Evolutionary conservation across 2,329 filamentous ascomycete genomes (phyloP), one percentile per base, ranked within the genome.

Genomic region (Fusarium nematophilum): DNA sequence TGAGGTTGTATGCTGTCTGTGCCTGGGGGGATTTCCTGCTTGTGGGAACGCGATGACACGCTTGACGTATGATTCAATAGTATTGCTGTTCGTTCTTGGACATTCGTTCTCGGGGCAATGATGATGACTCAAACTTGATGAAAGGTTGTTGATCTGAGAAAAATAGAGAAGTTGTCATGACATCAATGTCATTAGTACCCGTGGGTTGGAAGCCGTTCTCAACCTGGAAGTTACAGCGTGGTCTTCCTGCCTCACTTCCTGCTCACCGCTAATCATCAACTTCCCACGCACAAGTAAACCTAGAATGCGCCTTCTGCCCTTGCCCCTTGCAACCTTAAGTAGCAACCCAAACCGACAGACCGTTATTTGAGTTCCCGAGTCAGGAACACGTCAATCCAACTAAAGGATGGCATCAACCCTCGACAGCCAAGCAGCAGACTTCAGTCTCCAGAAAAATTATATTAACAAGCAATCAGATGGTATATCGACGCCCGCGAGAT

Each of bases 381-480:
- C n/a, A n/a, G n/a, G n/a, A n/a, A n/a, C n/a, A n/a, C n/a, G n/a
- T n/a, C n/a, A n/a, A n/a, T n/a, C n/a, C n/a, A n/a, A n/a, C n/a
- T n/a, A n/a, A n/a, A n/a, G n/a, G n/a, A n/a, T n/a, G n/a, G n/a
- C 6, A 31, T 34, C 14, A 33, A 29, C 14, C 27, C 9, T 9
- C 25, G 31, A 17, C 21, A 34, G 25, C 8, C 2, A 30, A 14
- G 23, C 14, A 18, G 18, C 25, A 38, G 10, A n/a, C 23, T 30
- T 17, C 26, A 39, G n/a, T 18, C 13, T 15, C 23, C 15, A 23
- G 11, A 26, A 36, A 29, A 13, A 11, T 59, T 15, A n/a, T 54
- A 46, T 42, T 31, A 30, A 26, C 40, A 42, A 36, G 34, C 51
- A 60, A 36, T 15, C 30, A 60, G 17, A 61, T 53, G 59, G 59